These are phyloP conservation scores for Paramecium bursaria DNA, from an alignment of 73 alveolate genomes.

Conservation along the genomic window DNA sequence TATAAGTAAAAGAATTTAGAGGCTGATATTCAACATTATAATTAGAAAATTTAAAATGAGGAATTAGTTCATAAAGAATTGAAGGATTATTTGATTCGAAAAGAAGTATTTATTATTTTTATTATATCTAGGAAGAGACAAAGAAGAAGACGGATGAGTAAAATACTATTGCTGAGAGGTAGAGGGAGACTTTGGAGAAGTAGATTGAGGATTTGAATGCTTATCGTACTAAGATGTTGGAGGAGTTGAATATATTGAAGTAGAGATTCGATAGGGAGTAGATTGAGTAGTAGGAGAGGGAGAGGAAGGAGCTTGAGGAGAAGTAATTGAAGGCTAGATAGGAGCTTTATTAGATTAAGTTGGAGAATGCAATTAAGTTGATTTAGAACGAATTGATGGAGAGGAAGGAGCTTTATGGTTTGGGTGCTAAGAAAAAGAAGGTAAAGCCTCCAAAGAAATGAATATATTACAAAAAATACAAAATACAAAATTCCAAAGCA, in stretches of 20 bases:
- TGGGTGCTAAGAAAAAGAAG: conserved; percentile 71
- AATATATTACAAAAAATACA: conserved; percentile 11
- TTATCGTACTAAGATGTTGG: conserved; percentile 22
- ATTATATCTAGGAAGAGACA: conserved; percentile 41
- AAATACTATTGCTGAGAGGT: conserved; percentile 47
- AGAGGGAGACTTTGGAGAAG: conserved; percentile 55
- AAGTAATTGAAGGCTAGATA: conserved; percentile 34
- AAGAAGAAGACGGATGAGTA: conserved; percentile 58
- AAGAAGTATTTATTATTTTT: conserved; percentile 37
- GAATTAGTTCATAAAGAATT: conserved; percentile 68
- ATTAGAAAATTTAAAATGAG: conserved; percentile 47
- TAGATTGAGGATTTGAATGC: conserved; percentile 54
- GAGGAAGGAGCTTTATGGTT: conserved; percentile 64
- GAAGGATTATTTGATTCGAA: conserved; percentile 55
- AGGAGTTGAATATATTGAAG: conserved; percentile 53
- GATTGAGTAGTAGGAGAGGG: conserved; percentile 61
- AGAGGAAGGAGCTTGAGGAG: conserved; percentile 66
- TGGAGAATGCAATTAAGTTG: conserved; percentile 69
- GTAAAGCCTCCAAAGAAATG: conserved; percentile 64
- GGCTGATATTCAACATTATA: conserved; percentile 28
- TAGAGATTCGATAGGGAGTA: conserved; percentile 64
- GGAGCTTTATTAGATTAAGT: conserved; percentile 54
- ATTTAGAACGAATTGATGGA: conserved; percentile 67
- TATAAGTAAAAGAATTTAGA: conserved; percentile 55
- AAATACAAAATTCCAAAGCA: background rate